Evolutionary conservation across 768 basidiomycete genomes (phyloP), one percentile per base, ranked within the genome.

Genomic region (Clathrus columnatus): DNA sequence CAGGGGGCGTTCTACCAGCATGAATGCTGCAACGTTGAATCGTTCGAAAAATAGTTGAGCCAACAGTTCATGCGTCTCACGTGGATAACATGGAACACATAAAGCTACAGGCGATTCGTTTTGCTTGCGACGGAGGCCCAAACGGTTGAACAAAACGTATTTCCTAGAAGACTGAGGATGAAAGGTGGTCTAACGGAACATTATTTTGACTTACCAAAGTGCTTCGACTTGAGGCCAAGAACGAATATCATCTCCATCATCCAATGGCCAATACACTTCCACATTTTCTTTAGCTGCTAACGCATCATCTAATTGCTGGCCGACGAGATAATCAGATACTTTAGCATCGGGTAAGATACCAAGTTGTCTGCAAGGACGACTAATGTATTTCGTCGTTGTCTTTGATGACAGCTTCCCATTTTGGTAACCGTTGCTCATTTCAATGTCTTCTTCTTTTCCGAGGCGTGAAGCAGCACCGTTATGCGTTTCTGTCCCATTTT

Each of bases 41-140:
- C 88, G 85, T 65, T 95, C 92, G 62, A 96, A 96, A 70, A 94
- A 90, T 36, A 89, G 76, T 63, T 87, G 90, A 62, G 84, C 86
- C 62, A 86, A 77, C 44, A 76, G 76, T 65, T 93, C 88, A 67
- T 85, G 79, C 7, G 80, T 75, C 32, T 73, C 71, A 51, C 86
- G 78, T 23, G 87, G 78, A 20, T 89, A 77, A 0, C 84, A 69
- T 4, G 76, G 70, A 53, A 94, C 74, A 36, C 85, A 82, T 56
- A 94, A 76, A 28, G 93, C 75, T 53, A 91, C 80, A 1, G 91
- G 89, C 17, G 88, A 92, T 65, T 93, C 90, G 65, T 93, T 92
- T 62, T 90, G 89, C 6, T 80, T 80, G 54, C 92, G 85, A 51
- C 87, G 81, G 50, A 89, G 80, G 58, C 83, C 79, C 20, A 95